Base-by-base conservation (phyloP, 768 basidiomycete species). In the Boletus reticulatus region DNA sequence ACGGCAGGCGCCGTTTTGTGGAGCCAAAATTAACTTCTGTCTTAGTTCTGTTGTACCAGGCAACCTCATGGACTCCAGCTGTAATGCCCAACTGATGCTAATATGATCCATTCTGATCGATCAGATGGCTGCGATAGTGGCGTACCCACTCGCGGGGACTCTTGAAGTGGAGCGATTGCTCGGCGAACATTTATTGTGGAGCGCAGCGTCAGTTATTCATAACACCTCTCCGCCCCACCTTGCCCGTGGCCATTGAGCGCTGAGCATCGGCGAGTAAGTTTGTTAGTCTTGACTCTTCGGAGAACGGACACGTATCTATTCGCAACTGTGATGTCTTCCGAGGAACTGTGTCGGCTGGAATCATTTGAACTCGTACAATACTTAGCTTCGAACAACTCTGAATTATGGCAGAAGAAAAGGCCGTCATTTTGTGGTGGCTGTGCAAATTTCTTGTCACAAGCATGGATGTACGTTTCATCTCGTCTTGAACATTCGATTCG, bases 401-500 rank as follows among this genome's bases (percentile, higher is more conserved):
- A n/a, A n/a, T n/a, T n/a, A n/a, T n/a, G n/a, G n/a, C n/a, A 27
- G 24, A 27, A 27, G 24, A 27, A 27, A 27, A 27, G n/a, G n/a
- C n/a, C n/a, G n/a, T n/a, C n/a, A n/a, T 22, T 22, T 3, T 22
- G 22, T 22, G 22, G 22, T 50, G 41, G 50, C 50, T 50, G 41
- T 50, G 41, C 7, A 31, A 32, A 1, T 22, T 43, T 43, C 13
- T 31, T 6, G 19, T 13, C 43, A 3, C 22, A 22, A 17, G 19
- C 24, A 64, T 65, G 63, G 63, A 65, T 34, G 64, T 65, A 47
- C 50, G 63, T 56, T 6, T 53, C 13, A 13, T 29, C 29, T 22
- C 5, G 10, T 34, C 13, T 2, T 31, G 14, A n/a, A 49, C 17
- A 14, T 14, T 36, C 8, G 48, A 34, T 29, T 46, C 46, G 11